Percentiles rank a stretch among this genome's conserved stretches.
Conservation (phyloP, 2,329 filamentous ascomycete species). For the Diplocarpon rosae region DNA sequence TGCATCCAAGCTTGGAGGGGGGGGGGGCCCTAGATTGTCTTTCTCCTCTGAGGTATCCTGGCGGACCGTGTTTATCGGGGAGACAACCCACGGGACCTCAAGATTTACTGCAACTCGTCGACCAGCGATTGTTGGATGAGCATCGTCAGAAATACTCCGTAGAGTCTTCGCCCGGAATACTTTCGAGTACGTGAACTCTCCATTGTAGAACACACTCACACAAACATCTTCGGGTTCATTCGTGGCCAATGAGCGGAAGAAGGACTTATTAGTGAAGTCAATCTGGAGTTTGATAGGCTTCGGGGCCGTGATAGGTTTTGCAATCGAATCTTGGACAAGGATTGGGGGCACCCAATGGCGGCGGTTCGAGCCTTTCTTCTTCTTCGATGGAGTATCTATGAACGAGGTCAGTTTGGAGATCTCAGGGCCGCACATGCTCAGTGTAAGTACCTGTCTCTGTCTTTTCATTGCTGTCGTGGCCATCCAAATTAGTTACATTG, state of each 20-base stretch:
- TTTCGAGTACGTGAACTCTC: constrained; percentile 7
- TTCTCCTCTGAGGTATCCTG: not conserved
- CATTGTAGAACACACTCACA: constrained; percentile 11
- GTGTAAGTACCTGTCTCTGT: not conserved
- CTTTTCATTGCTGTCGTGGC: not conserved
- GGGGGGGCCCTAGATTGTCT: not conserved
- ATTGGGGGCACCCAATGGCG: not conserved
- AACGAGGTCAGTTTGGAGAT: not conserved
- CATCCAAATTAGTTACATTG: not conserved
- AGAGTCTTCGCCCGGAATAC: constrained; percentile 6
- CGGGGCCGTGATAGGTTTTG: constrained; percentile 2
- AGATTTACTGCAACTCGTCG: constrained; percentile 3
- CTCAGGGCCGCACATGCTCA: no score
- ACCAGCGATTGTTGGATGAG: constrained; percentile 7
- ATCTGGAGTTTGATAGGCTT: constrained; percentile 8
- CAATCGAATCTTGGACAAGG: not conserved
- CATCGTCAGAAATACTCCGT: constrained; percentile 2
- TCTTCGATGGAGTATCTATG: not conserved
- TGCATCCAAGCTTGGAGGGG: not conserved
- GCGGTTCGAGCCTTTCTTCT: not conserved
- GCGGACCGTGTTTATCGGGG: not conserved
- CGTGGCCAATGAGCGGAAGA: constrained; percentile 4
- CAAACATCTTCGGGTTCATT: constrained; percentile 5
- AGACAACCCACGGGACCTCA: constrained; percentile 10
- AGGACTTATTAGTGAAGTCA: constrained; percentile 6